Base-by-base conservation (phyloP, 768 basidiomycete genomes). In the Kwoniella bestiolae region DNA sequence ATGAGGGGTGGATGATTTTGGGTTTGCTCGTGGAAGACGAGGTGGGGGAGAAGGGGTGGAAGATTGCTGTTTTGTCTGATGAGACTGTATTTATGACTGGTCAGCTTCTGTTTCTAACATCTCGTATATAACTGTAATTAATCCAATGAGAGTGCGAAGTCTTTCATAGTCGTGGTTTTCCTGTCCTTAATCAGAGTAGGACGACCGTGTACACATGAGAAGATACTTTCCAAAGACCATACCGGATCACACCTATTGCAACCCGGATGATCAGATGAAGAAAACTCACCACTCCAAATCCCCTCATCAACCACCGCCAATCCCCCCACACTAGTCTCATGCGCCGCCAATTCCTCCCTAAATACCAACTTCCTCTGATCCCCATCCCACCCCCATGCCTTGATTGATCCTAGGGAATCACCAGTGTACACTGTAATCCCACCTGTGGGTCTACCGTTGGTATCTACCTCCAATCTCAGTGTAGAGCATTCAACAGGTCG, bases 361-460 rank as follows among this genome's bases (percentile, higher is more conserved):
- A 53, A 56, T 12, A 9, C 44, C 59, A 70, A 51, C 31, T 25
- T 47, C 6, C 49, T 80, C 81, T 88, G 89, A 23, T 5, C 1
- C 88, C 74, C 82, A 1, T 84, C 84, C 69, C 95, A 74, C 26
- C 85, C 82, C 94, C 94, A 99, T 29, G 87, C 81, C 65, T 89
- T 91, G 77, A 97, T 87, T 8, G 90, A 79, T 2, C 95, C 96
- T 89, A 98, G 91, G 3, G 91, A 94, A 80, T 98, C 95, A 6
- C 87, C 92, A 0, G 92, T 92, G 78, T 89, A 91, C 4, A 98
- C 81, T 28, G 85, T 82, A 0, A 66, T 38, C 1, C 16, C 47
- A 4, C 66, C 66, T 51, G 23, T 14, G 51, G 67, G 35, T 45
- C 70, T 60, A 29, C 41, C 58, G 52, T 29, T 25, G 46, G 65